Evolutionary conservation across 2,329 filamentous ascomycete species (phyloP), one percentile per base, ranked within the genome.

Genomic region (Nemania bipapillata): DNA sequence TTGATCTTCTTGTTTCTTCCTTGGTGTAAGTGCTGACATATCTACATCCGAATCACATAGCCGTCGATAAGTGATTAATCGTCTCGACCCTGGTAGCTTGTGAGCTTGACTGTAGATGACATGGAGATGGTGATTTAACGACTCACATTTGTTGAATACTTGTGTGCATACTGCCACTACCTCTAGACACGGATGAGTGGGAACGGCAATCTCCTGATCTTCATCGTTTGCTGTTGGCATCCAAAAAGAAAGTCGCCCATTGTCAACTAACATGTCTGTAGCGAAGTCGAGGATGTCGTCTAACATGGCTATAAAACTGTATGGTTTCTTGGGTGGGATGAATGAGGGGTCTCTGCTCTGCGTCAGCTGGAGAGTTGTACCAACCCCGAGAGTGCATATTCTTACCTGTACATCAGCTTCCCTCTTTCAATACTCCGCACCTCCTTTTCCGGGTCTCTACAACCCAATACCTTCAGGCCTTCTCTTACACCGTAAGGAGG

Each of bases 401-500:
- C 88, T 76, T 83, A 92, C 88, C 87, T 86, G 81, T 93, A 90
- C 74, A 90, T 88, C 69, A 87, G 84, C 65, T 88, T 87, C 0
- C 92, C 93, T 76, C 92, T 88, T 65, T 91, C 87, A 32, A 92
- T 83, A 1, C 92, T 83, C 75, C 85, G 86, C 1, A 85, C 82
- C 4, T 81, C 83, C 74, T 87, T 90, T 61, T 85, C 85, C 0
- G 87, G 86, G 74, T 96, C 90, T 70, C 90, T 89, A 62, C 88
- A 86, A 0, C 96, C 96, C 0, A 99, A 84, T 1, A 99, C 95
- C 75, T 92, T 92, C 68, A 98, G 81, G 0, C 96, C 96, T 80
- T 99, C 96, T 55, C 96, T 87, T 5, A 99, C 94, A 2, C 96
- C 96, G 77, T 99, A 99, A 0, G 96, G 96, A 20, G 96, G 96